Base-by-base conservation (phyloP, 2,329 filamentous ascomycete genomes). In the Fusarium tuaranense region DNA sequence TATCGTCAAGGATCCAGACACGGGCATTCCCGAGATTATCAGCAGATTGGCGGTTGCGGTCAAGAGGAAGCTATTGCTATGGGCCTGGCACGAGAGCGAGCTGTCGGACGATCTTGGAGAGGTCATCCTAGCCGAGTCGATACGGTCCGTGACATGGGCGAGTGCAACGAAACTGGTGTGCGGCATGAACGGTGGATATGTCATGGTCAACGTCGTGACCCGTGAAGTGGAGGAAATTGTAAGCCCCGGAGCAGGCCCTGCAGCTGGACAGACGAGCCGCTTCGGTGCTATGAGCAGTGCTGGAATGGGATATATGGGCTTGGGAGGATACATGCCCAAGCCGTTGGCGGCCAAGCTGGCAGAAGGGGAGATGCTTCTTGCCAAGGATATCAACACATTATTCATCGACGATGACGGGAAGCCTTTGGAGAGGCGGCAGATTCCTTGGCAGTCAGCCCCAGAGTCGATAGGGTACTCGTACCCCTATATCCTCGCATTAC, bases 21-120 rank as follows among this genome's bases (percentile, higher is more conserved):
- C 95, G 0, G 94, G 94, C 27, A 95, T 99, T 60, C 95, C 95
- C 1, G 94, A 96, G 76, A 97, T 99, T 66, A 95, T 98, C 74
- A 97, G 95, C 65, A 89, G 95, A 41, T 86, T 99, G 62, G 97
- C 95, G 8, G 96, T 99, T 13, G 95, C 95, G 6, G 94, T 98
- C 38, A 98, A 98, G 87, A 89, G 97, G 79, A 94, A 94, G 78
- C 87, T 99, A 63, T 83, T 98, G 70, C 84, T 98, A 65, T 99
- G 97, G 95, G 94, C 92, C 79, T 99, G 97, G 97, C 93, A 97
- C 78, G 95, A 98, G 81, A 97, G 95, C 86, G 97, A 98, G 85
- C 88, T 98, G 48, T 89, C 89, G 58, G 87, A 90, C 5, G 91
- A 97, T 38, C 91, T 92, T 0, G 86, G 87, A 32, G 97, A 98